Conservation (phyloP, 805 yeast genomes). For the Priceomyces carsonii region DNA sequence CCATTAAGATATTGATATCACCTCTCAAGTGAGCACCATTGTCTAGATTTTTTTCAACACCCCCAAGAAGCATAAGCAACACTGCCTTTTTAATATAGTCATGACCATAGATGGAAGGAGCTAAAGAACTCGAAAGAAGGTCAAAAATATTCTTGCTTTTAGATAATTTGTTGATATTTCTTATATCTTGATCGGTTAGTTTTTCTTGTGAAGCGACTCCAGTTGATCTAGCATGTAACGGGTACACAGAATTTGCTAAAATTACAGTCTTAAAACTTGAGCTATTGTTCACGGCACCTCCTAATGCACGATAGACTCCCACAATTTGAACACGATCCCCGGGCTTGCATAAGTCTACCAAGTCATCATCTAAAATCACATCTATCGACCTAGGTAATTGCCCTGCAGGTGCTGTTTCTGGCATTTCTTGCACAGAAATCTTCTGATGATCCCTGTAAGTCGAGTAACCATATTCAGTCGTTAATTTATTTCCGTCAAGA, state of each 20-base stretch:
- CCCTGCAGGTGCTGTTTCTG: slow-evolving; percentile 97
- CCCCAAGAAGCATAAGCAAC: slow-evolving; percentile 86
- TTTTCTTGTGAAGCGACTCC: slow-evolving; percentile 72
- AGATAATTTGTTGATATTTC: slow-evolving; percentile 80
- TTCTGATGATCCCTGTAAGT: slow-evolving; percentile 94
- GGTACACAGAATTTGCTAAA: slow-evolving; percentile 85
- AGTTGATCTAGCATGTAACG: slow-evolving; percentile 83
- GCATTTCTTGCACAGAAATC: slow-evolving; percentile 93
- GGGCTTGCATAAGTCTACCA: slow-evolving; percentile 89
- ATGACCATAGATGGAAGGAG: slow-evolving; percentile 95
- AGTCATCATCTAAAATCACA: slow-evolving; percentile 89
- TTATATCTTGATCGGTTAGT: slow-evolving; percentile 78
- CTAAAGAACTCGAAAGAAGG: slow-evolving; percentile 78
- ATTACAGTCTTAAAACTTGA: slow-evolving; percentile 81
- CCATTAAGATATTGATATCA: slow-evolving; percentile 93
- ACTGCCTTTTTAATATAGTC: slow-evolving; percentile 90
- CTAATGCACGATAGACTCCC: slow-evolving; percentile 90
- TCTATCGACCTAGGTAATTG: slow-evolving; percentile 94
- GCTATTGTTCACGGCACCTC: slow-evolving; percentile 61
- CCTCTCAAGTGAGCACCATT: slow-evolving; percentile 98
- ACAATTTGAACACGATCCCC: slow-evolving; percentile 95
- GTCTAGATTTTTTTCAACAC: slow-evolving; percentile 88
- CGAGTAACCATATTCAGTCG: slow-evolving; percentile 90
- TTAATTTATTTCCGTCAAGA: slow-evolving; percentile 81
- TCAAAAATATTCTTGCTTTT: slow-evolving; percentile 74